A percentile compares a stretch with the other conserved stretches of the same genome.
phyloP scores from a whole-genome alignment of 352 stramenopile genomes.

The Pythium aphanidermatum region DNA sequence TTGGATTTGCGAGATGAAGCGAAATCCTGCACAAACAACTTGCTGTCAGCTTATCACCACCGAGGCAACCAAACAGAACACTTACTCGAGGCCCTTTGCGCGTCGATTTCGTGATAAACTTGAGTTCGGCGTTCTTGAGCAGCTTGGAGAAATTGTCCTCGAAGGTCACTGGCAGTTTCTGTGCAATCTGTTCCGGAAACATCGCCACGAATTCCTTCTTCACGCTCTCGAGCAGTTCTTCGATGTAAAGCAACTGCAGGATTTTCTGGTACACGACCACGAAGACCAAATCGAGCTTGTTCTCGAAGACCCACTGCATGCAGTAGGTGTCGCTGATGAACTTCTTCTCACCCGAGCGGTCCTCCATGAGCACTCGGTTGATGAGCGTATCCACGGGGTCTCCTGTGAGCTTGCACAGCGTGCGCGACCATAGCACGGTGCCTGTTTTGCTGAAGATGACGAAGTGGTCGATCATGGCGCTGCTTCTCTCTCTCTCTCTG shows the following conservation, averaged over 20 bases:
- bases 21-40: conserved; percentile 30
- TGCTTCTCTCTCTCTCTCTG: not conserved
- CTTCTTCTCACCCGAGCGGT: conserved; percentile 79
- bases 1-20: conserved; percentile 65
- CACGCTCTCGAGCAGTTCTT: conserved; percentile 87
- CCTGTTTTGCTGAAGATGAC: conserved; percentile 90
- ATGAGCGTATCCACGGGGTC: conserved; percentile 88
- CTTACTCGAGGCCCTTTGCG: conserved; percentile 49
- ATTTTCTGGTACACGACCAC: conserved; percentile 92
- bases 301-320: conserved; percentile 90
- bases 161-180: conserved; percentile 69
- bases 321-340: conserved; percentile 83
- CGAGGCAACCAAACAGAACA: conserved; percentile 1
- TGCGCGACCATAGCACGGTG: conserved; percentile 86
- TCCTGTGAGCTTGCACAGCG: conserved; percentile 79
- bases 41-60: not conserved
- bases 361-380: conserved; percentile 86
- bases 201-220: conserved; percentile 75
- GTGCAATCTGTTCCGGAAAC: conserved; percentile 71
- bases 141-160: conserved; percentile 79
- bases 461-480: conserved; percentile 90
- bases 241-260: conserved; percentile 87
- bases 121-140: conserved; percentile 66
- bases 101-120: conserved; percentile 52
- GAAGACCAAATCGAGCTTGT: conserved; percentile 90